Evolutionary conservation across 1,139 yeast genomes (phyloP).

Genomic region (Saccharomyces hybrid): DNA sequence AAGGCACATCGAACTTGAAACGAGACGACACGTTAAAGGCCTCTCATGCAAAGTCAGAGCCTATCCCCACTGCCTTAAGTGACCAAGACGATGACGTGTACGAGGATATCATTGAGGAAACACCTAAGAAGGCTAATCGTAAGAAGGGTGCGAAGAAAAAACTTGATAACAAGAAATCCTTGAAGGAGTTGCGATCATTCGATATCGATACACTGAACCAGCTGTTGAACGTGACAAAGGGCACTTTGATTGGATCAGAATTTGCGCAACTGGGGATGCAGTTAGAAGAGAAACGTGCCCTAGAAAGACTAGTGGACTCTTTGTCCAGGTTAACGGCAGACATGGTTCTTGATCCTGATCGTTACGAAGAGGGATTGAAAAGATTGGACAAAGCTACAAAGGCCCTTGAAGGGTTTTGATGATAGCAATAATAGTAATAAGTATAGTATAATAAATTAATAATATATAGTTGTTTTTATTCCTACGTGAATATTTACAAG

Average conservation of each 20-base stretch:
- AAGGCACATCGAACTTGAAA: slow-evolving; percentile 3
- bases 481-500: neutral
- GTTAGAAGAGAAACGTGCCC: slow-evolving; percentile 63
- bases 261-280: slow-evolving; percentile 70
- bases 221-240: slow-evolving; percentile 57
- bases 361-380: slow-evolving; percentile 73
- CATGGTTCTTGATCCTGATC: slow-evolving; percentile 74
- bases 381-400: slow-evolving; percentile 73
- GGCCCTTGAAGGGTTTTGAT: slow-evolving; percentile 71
- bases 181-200: slow-evolving; percentile 41
- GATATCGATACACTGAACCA: slow-evolving; percentile 52
- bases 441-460: neutral
- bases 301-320: slow-evolving; percentile 81
- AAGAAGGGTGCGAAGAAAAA: slow-evolving; percentile 3
- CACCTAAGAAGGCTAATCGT: slow-evolving; percentile 5
- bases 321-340: slow-evolving; percentile 79
- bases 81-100: slow-evolving; percentile 10
- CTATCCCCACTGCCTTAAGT: neutral
- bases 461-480: neutral
- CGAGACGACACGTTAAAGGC: neutral
- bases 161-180: slow-evolving; percentile 6
- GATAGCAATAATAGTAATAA: neutral
- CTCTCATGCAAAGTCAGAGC: neutral
- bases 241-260: slow-evolving; percentile 38
- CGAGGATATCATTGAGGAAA: slow-evolving; percentile 11